phyloP scores from a whole-genome alignment of 116 monocot genomes.

The Phalaenopsis hybrid region DNA sequence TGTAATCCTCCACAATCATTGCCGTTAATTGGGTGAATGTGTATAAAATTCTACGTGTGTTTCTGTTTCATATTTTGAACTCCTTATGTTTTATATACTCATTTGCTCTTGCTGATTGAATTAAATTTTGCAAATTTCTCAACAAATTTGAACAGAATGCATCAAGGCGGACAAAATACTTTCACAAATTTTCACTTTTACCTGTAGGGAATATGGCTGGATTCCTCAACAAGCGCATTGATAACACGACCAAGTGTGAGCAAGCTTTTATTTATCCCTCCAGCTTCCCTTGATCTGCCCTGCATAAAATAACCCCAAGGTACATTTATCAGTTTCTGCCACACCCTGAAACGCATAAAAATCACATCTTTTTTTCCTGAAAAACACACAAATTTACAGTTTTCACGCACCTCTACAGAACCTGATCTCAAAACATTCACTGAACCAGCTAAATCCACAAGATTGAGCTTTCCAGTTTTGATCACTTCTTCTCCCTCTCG shows the following conservation, averaged over 20 bases:
- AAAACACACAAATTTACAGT: not conserved
- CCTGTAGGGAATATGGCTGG: constrained; percentile 82
- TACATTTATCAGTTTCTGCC: not conserved
- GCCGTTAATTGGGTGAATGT: too few relatives aligned
- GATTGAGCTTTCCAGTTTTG: constrained; percentile 75
- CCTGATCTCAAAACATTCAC: constrained; percentile 82
- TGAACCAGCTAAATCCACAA: constrained; percentile 92
- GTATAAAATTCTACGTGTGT: too few relatives aligned
- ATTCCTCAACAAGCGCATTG: constrained; percentile 82
- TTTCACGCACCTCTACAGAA: constrained; percentile 50
- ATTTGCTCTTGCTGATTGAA: too few relatives aligned
- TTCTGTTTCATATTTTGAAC: too few relatives aligned
- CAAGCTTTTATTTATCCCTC: constrained; percentile 83
- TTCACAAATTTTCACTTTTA: not conserved
- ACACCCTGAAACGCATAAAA: not conserved
- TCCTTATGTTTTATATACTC: too few relatives aligned
- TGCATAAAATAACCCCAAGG: constrained; percentile 7
- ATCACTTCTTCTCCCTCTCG: constrained; percentile 59
- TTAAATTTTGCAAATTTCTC: too few relatives aligned
- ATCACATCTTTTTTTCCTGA: not conserved
- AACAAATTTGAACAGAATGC: too few relatives aligned
- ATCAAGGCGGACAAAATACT: too few relatives aligned
- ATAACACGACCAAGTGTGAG: constrained; percentile 89
- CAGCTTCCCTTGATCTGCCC: constrained; percentile 80
- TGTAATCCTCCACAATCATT: too few relatives aligned